These are phyloP conservation scores for Tolypocladium paradoxum DNA, from an alignment of 2,329 filamentous ascomycete genomes.

Conservation along the genomic window DNA sequence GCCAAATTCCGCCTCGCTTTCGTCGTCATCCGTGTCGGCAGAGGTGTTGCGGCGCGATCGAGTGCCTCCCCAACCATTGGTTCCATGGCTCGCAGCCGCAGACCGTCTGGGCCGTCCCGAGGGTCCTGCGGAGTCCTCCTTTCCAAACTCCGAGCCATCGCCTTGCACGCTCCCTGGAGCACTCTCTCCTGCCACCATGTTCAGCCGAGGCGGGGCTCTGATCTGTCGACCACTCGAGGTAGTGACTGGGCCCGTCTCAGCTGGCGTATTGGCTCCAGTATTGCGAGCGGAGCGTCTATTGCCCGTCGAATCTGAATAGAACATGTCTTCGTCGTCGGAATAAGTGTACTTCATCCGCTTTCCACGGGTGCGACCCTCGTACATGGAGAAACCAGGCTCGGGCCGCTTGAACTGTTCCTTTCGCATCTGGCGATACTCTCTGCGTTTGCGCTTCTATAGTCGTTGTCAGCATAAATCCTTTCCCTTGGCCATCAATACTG, in stretches of 20 bases:
- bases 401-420: slow-evolving; percentile 82
- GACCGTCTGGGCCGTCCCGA: slow-evolving; percentile 40
- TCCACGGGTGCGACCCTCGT: slow-evolving; percentile 90
- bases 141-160: slow-evolving; percentile 28
- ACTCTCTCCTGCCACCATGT: slow-evolving; percentile 47
- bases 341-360: slow-evolving; percentile 97
- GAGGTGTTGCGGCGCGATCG: slow-evolving; percentile 29
- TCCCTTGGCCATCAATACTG: background rate
- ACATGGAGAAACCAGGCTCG: slow-evolving; percentile 82
- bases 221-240: slow-evolving; percentile 87
- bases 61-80: slow-evolving; percentile 34
- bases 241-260: slow-evolving; percentile 51
- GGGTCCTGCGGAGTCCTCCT: slow-evolving; percentile 29
- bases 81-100: slow-evolving; percentile 36
- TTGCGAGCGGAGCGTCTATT: slow-evolving; percentile 62
- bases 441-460: slow-evolving; percentile 72
- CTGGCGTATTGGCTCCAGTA: slow-evolving; percentile 62
- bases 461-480: slow-evolving; percentile 7
- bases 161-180: slow-evolving; percentile 34
- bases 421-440: slow-evolving; percentile 79
- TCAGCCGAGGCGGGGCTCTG: slow-evolving; percentile 54
- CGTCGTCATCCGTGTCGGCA: slow-evolving; percentile 53
- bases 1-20: slow-evolving; percentile 63
- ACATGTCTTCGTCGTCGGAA: slow-evolving; percentile 74
- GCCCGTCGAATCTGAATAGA: slow-evolving; percentile 49